These are phyloP conservation scores for Camelina hispida DNA, from an alignment of 345 rosid genomes.

Conservation along the genomic window DNA sequence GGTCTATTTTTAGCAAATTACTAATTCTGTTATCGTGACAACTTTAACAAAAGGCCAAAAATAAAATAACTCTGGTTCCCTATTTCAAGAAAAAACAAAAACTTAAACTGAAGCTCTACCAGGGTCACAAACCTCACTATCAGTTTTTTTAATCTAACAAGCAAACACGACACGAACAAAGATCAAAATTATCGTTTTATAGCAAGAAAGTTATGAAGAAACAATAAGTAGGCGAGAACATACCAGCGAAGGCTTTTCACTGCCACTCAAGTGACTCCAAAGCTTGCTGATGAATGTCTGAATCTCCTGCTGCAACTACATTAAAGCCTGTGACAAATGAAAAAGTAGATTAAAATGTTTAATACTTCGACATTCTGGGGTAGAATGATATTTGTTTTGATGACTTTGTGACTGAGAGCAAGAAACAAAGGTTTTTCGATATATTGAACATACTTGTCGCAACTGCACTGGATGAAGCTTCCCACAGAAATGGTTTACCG, in stretches of 20 bases:
- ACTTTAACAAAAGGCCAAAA: slow-evolving; percentile 40
- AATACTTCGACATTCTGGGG: slow-evolving; percentile 2
- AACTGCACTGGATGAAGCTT: slow-evolving; percentile 65
- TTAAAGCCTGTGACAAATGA: slow-evolving; percentile 64
- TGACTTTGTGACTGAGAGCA: slow-evolving; percentile 9
- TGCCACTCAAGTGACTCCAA: slow-evolving; percentile 48
- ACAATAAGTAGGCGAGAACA: slow-evolving; percentile 4
- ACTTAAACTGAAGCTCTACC: slow-evolving; percentile 21
- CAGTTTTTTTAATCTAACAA: slow-evolving; percentile 28
- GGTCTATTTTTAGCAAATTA: slow-evolving; percentile 38
- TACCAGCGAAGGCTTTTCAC: slow-evolving; percentile 39
- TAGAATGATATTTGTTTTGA: slow-evolving; percentile 1
- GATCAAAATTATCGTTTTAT: background rate
- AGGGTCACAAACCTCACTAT: slow-evolving; percentile 28
- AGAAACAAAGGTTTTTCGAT: background rate
- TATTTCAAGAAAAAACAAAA: slow-evolving; percentile 29
- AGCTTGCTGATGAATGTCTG: slow-evolving; percentile 55
- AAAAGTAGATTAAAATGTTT: slow-evolving; percentile 28
- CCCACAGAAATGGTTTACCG: slow-evolving; percentile 73
- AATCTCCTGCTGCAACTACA: slow-evolving; percentile 86
- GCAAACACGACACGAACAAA: slow-evolving; percentile 16
- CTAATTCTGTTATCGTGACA: slow-evolving; percentile 37
- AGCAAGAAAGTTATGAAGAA: slow-evolving; percentile 31
- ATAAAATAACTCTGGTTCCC: slow-evolving; percentile 38
- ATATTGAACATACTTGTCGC: slow-evolving; percentile 58